These are phyloP conservation scores for Aspergillus kassunensis DNA, from an alignment of 495 filamentous ascomycete species.

Conservation along the genomic window DNA sequence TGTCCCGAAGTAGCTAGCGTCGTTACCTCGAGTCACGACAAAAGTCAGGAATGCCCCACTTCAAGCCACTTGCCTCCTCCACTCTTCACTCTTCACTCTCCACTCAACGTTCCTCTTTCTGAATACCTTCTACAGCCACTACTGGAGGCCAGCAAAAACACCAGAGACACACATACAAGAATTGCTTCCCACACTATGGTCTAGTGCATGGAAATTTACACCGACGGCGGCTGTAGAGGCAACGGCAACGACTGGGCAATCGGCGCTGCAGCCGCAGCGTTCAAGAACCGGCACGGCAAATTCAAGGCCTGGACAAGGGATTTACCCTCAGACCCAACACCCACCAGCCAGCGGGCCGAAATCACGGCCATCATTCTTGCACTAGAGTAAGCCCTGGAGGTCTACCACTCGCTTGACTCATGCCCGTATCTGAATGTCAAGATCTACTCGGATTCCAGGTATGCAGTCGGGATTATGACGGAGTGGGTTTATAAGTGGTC, in stretches of 20 bases:
- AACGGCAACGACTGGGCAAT: constrained; percentile 25
- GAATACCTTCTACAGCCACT: too few species aligned
- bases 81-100: too few species aligned
- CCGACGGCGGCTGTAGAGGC: constrained; percentile 35
- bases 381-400: constrained; percentile 28
- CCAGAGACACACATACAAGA: too few species aligned
- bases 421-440: not conserved
- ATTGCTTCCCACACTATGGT: too few species aligned
- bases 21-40: too few species aligned
- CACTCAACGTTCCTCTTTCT: too few species aligned
- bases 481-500: constrained; percentile 11
- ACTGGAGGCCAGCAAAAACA: too few species aligned
- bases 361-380: constrained; percentile 36
- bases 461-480: constrained; percentile 8
- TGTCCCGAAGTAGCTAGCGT: too few species aligned
- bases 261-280: constrained; percentile 34
- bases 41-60: too few species aligned
- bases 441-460: constrained; percentile 11
- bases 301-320: not conserved
- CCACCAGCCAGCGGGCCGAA: constrained; percentile 41
- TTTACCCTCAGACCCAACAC: constrained; percentile 13
- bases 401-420: constrained; percentile 15
- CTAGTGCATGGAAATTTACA: constrained; percentile 37
- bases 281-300: constrained; percentile 8
- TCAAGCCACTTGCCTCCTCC: too few species aligned